Percentiles rank a stretch among this genome's conserved stretches.
phyloP scores from a whole-genome alignment of 2,329 filamentous ascomycete species.

The Penicillium sp. region DNA sequence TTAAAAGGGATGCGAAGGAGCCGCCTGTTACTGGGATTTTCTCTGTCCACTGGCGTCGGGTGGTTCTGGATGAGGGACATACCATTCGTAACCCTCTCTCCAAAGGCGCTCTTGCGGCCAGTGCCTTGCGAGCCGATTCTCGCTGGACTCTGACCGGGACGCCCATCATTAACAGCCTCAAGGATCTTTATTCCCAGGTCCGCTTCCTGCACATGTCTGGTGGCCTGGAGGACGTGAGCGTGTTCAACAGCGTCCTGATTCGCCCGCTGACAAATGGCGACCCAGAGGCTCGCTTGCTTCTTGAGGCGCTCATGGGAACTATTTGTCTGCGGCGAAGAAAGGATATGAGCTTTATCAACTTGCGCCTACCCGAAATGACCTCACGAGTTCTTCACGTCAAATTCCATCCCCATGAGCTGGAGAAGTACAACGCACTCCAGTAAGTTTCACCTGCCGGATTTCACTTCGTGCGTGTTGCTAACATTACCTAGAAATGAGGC shows the following conservation, averaged over 20 bases:
- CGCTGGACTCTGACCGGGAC: conserved; percentile 81
- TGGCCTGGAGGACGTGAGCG: conserved; percentile 69
- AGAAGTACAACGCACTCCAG: conserved; percentile 75
- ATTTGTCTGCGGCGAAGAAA: conserved; percentile 81
- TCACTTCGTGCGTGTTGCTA: conserved; percentile 19
- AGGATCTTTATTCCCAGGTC: conserved; percentile 77
- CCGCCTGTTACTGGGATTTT: conserved; percentile 56
- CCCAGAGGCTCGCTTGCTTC: conserved; percentile 60
- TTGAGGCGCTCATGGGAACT: conserved; percentile 77
- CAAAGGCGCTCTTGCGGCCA: conserved; percentile 70
- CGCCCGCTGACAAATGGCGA: conserved; percentile 66
- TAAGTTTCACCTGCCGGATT: conserved; percentile 41
- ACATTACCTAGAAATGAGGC: conserved; percentile 64
- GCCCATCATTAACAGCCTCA: conserved; percentile 79
- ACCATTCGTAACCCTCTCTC: conserved; percentile 76
- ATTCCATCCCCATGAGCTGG: conserved; percentile 71
- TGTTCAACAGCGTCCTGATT: conserved; percentile 74
- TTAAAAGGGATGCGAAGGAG: conserved; percentile 52
- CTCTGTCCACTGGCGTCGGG: conserved; percentile 71
- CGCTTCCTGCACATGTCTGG: conserved; percentile 76
- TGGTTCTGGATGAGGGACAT: conserved; percentile 84
- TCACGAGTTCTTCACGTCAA: conserved; percentile 76
- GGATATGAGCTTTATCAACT: conserved; percentile 83
- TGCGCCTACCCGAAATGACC: conserved; percentile 74
- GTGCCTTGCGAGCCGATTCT: conserved; percentile 66